Percentiles rank a stretch among this genome's conserved stretches.
phyloP scores from a whole-genome alignment of 495 filamentous ascomycete genomes.

The Hyaloscypha hepaticicola region DNA sequence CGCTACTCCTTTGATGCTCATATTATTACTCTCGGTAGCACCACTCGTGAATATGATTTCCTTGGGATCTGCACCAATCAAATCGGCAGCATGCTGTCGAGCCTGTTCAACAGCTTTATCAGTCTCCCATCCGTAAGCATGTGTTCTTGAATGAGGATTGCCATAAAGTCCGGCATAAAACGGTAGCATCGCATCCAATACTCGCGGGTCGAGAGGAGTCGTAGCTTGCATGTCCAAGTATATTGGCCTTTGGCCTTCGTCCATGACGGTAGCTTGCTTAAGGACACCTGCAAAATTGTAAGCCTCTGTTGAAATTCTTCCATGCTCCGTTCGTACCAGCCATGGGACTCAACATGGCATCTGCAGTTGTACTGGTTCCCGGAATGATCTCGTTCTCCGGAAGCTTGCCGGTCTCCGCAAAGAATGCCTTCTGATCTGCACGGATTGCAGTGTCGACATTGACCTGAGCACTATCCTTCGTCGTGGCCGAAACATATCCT shows the following conservation, averaged over 20 bases:
- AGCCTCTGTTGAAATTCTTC: slow-evolving; percentile 19
- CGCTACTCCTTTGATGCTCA: slow-evolving; percentile 98
- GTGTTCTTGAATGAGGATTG: slow-evolving; percentile 95
- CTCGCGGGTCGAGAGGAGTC: slow-evolving; percentile 91
- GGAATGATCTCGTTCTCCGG: slow-evolving; percentile 62
- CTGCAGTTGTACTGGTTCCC: slow-evolving; percentile 56
- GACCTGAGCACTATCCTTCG: slow-evolving; percentile 76
- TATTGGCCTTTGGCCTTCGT: slow-evolving; percentile 89
- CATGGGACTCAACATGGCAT: slow-evolving; percentile 73
- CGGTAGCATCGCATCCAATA: slow-evolving; percentile 95
- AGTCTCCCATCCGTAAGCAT: slow-evolving; percentile 98
- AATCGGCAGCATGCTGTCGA: slow-evolving; percentile 73
- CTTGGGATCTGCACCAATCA: slow-evolving; percentile 94
- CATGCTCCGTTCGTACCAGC: slow-evolving; percentile 51
- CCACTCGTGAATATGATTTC: slow-evolving; percentile 99
- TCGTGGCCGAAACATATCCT: slow-evolving; percentile 82
- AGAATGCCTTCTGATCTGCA: slow-evolving; percentile 77
- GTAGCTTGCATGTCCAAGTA: slow-evolving; percentile 99
- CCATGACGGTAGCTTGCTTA: slow-evolving; percentile 90
- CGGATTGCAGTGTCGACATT: slow-evolving; percentile 78
- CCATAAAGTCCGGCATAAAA: slow-evolving; percentile 92
- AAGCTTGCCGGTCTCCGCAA: slow-evolving; percentile 65
- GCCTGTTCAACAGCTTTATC: slow-evolving; percentile 90
- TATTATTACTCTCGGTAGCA: slow-evolving; percentile 98
- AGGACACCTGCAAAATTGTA: slow-evolving; percentile 59